A percentile compares a stretch with the other conserved stretches of the same genome.
Conservation (phyloP, 192 early-diverging fungal genomes). For the Coemansia biformis region DNA sequence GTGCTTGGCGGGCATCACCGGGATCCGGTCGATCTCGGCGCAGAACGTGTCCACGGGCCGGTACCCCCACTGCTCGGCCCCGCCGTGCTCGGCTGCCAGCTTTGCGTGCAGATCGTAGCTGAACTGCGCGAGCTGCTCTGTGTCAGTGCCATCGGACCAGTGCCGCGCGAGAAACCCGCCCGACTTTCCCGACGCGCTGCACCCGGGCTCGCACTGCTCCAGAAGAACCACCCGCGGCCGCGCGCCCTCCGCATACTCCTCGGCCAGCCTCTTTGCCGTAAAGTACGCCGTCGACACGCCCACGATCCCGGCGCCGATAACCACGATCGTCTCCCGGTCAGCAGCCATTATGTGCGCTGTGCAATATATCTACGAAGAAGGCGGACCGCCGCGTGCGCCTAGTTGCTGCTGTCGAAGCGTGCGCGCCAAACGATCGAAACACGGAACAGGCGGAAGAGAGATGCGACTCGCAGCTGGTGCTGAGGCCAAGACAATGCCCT, state of each 20-base stretch:
- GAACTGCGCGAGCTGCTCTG: slow-evolving; percentile 47
- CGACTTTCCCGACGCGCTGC: slow-evolving; percentile 42
- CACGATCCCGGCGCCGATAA: slow-evolving; percentile 43
- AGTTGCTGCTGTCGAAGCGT: too few species aligned
- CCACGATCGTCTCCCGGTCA: slow-evolving; percentile 34
- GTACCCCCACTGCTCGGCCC: slow-evolving; percentile 40
- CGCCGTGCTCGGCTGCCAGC: slow-evolving; percentile 37
- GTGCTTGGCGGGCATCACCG: slow-evolving; percentile 42
- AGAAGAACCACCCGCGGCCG: slow-evolving; percentile 43
- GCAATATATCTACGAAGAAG: too few species aligned
- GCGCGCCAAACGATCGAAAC: too few species aligned
- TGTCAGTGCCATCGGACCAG: slow-evolving; percentile 50
- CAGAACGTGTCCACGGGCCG: slow-evolving; percentile 40
- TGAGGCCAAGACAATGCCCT: too few species aligned
- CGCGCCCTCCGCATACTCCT: slow-evolving; percentile 16
- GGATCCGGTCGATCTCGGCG: slow-evolving; percentile 45
- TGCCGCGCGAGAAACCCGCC: slow-evolving; percentile 49
- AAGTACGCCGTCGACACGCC: slow-evolving; percentile 46
- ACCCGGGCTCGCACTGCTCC: slow-evolving; percentile 48
- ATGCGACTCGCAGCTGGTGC: too few species aligned
- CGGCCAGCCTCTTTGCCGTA: slow-evolving; percentile 24
- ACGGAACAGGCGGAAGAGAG: too few species aligned
- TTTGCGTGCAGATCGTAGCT: slow-evolving; percentile 47
- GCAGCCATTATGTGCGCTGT: slow-evolving; percentile 16
- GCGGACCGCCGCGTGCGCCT: too few species aligned